phyloP scores from a whole-genome alignment of 805 yeast species.

The Wickerhamomyces chambardii region DNA sequence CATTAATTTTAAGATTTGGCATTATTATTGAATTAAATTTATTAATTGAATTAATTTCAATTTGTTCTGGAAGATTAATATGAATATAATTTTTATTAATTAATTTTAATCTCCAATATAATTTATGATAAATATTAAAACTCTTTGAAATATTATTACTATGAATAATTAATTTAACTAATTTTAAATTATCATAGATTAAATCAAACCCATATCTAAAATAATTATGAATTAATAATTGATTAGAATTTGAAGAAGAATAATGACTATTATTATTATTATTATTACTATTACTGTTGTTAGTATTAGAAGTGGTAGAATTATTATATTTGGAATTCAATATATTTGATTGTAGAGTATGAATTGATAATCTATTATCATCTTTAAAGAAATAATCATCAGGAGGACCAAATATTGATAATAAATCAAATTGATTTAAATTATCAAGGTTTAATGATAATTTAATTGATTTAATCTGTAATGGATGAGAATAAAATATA shows the following conservation, averaged over 20 bases:
- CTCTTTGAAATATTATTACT: constrained; percentile 42
- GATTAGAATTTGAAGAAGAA: not conserved
- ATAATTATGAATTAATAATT: constrained; percentile 43
- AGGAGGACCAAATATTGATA: constrained; percentile 45
- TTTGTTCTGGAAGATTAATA: constrained; percentile 13
- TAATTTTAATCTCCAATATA: constrained; percentile 27
- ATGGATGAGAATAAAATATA: constrained; percentile 18
- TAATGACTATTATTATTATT: not conserved
- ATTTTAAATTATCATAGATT: constrained; percentile 24
- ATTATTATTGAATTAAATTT: not conserved
- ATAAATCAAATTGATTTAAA: constrained; percentile 40
- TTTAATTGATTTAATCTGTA: constrained; percentile 5
- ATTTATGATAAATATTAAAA: constrained; percentile 44
- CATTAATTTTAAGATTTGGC: not conserved
- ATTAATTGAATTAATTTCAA: constrained; percentile 22
- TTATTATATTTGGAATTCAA: not conserved
- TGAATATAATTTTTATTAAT: not conserved
- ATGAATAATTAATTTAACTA: constrained; percentile 41
- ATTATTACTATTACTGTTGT: too few species aligned
- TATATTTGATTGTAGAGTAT: constrained; percentile 10
- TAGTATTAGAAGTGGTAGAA: constrained; percentile 1
- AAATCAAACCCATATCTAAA: constrained; percentile 46
- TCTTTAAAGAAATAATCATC: constrained; percentile 38
- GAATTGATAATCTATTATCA: constrained; percentile 32
- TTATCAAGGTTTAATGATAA: constrained; percentile 24